A percentile compares a stretch with the other conserved stretches of the same genome.
Evolutionary conservation across 2,329 filamentous ascomycete species (phyloP).

Genomic region (Fusarium haematococcum): DNA sequence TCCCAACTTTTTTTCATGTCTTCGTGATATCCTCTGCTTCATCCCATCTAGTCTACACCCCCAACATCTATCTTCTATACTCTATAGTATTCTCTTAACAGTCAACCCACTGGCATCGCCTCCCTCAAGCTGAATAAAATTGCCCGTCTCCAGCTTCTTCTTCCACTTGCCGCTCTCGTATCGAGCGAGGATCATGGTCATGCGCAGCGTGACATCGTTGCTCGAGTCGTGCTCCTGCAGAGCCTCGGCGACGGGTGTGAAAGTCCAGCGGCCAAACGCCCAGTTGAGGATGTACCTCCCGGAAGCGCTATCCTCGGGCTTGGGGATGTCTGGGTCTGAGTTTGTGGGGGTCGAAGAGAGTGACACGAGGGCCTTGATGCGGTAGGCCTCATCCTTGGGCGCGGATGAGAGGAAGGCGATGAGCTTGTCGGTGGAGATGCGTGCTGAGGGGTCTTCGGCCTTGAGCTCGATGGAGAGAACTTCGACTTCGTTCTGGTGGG

Average conservation of each 20-base stretch:
- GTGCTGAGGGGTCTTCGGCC: constrained; percentile 50
- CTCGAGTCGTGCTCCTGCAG: constrained; percentile 66
- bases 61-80: constrained; percentile 7
- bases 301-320: constrained; percentile 47
- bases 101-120: constrained; percentile 60
- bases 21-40: constrained; percentile 21
- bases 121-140: constrained; percentile 63
- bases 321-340: constrained; percentile 62
- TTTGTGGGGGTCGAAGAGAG: constrained; percentile 59
- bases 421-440: constrained; percentile 71
- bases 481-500: constrained; percentile 88
- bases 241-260: constrained; percentile 68
- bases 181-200: constrained; percentile 81
- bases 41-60: constrained; percentile 20
- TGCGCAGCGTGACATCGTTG: constrained; percentile 68
- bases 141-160: constrained; percentile 74
- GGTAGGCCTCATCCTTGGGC: constrained; percentile 93
- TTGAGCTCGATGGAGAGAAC: constrained; percentile 84
- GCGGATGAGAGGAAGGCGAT: constrained; percentile 76
- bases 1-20: constrained; percentile 33
- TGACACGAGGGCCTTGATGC: constrained; percentile 82
- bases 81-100: constrained; percentile 63
- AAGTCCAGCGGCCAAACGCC: constrained; percentile 97
- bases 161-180: constrained; percentile 83
- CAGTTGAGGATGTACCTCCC: constrained; percentile 92